phyloP scores from a whole-genome alignment of 208 protist genomes.

The Leishmania tropica region DNA sequence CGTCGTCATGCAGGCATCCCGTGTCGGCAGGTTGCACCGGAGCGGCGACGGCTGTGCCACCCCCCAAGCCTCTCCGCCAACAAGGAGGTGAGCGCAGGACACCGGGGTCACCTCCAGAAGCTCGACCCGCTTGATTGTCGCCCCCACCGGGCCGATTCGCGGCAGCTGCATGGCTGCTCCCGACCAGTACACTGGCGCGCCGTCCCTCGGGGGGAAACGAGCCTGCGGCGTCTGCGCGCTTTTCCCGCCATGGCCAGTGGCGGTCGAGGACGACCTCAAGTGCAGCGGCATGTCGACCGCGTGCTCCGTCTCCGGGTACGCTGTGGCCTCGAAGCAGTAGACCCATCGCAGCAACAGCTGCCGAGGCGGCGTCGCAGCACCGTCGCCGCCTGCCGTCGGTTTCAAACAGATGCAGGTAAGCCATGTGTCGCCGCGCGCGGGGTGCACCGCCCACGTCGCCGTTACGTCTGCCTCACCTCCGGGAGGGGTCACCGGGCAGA shows the following conservation, averaged over 20 bases:
- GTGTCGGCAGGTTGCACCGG: not conserved
- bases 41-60: not conserved
- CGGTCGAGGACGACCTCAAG: slow-evolving; percentile 4
- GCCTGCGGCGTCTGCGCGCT: not conserved
- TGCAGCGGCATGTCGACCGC: slow-evolving; percentile 23
- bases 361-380: not conserved
- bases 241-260: not conserved
- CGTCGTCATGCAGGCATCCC: slow-evolving; percentile 4
- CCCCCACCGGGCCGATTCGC: slow-evolving; percentile 29
- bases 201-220: not conserved
- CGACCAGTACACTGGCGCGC: slow-evolving; percentile 22
- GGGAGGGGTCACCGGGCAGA: slow-evolving; percentile 1
- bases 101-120: slow-evolving; percentile 27
- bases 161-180: slow-evolving; percentile 32
- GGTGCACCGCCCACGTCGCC: slow-evolving; percentile 14
- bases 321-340: slow-evolving; percentile 26
- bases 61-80: not conserved
- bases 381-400: not conserved
- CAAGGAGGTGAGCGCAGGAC: not conserved
- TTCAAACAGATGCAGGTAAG: slow-evolving; percentile 15
- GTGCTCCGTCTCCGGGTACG: slow-evolving; percentile 22
- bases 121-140: slow-evolving; percentile 29
- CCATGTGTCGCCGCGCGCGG: slow-evolving; percentile 25
- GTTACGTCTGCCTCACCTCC: slow-evolving; percentile 6
- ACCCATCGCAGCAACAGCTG: slow-evolving; percentile 29